Percentiles rank a stretch among this genome's conserved stretches.
These are phyloP conservation scores for Pholiota adiposa DNA, from an alignment of 1,284 basidiomycete genomes.

Conservation along the genomic window DNA sequence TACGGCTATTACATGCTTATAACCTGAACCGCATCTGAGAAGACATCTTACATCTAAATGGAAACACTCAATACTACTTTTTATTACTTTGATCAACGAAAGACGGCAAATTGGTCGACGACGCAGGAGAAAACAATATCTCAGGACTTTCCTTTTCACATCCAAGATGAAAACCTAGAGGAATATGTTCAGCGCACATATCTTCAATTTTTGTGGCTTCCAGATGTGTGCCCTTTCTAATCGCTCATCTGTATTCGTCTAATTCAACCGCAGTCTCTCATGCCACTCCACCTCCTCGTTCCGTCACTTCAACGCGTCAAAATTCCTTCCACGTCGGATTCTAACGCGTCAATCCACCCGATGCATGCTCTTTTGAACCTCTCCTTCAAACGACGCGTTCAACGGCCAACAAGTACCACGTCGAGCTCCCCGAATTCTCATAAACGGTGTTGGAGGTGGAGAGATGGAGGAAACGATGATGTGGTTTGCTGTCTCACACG, in stretches of 20 bases:
- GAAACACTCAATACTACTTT: neutral
- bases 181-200: slow-evolving; percentile 59
- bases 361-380: slow-evolving; percentile 59
- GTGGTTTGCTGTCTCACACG: slow-evolving; percentile 70
- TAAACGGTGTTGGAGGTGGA: slow-evolving; percentile 58
- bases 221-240: slow-evolving; percentile 57
- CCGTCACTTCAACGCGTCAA: slow-evolving; percentile 56
- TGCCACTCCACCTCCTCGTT: slow-evolving; percentile 61
- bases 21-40: too few relatives aligned
- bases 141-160: too few relatives aligned
- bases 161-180: slow-evolving; percentile 45
- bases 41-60: too few relatives aligned
- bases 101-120: slow-evolving; percentile 42
- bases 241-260: too few relatives aligned
- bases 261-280: slow-evolving; percentile 77
- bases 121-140: slow-evolving; percentile 55
- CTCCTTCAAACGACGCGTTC: slow-evolving; percentile 62
- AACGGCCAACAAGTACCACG: slow-evolving; percentile 64
- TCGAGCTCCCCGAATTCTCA: slow-evolving; percentile 60
- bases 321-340: slow-evolving; percentile 26
- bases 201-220: slow-evolving; percentile 77
- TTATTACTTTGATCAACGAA: slow-evolving; percentile 16
- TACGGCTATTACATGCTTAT: too few relatives aligned
- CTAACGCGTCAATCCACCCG: slow-evolving; percentile 45
- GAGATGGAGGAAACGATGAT: slow-evolving; percentile 73